phyloP scores from a whole-genome alignment of 2,329 filamentous ascomycete species.

The Talaromyces sp. region DNA sequence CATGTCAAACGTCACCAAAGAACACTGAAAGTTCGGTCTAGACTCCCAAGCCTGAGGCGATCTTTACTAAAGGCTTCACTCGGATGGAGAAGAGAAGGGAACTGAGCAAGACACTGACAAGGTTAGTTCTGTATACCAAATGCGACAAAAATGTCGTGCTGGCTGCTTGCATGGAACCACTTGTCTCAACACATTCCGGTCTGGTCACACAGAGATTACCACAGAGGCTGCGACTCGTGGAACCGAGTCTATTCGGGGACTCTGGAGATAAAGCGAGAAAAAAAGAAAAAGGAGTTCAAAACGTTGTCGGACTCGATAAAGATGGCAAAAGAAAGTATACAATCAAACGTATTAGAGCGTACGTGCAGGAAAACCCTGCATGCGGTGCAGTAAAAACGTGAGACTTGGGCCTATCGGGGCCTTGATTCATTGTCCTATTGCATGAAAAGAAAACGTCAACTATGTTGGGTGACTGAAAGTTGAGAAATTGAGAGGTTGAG shows the following conservation, averaged over 20 bases:
- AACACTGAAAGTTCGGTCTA: not conserved
- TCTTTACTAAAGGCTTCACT: no score
- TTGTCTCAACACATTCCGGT: not conserved
- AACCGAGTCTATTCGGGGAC: not conserved
- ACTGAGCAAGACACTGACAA: not conserved
- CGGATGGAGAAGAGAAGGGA: no score
- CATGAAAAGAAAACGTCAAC: not conserved
- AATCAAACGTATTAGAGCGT: not conserved
- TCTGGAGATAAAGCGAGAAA: not conserved
- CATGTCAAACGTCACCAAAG: not conserved
- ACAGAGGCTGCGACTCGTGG: not conserved
- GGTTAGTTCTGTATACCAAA: not conserved
- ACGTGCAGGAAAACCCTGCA: no score
- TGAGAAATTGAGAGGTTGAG: not conserved
- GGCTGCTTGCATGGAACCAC: not conserved
- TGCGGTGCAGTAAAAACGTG: not conserved
- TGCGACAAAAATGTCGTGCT: not conserved
- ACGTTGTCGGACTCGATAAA: not conserved
- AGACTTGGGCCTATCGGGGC: not conserved
- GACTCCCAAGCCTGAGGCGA: not conserved
- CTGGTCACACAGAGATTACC: not conserved
- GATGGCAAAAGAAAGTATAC: not conserved
- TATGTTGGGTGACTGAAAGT: not conserved
- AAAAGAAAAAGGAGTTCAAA: not conserved
- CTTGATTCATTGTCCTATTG: not conserved